Base-by-base conservation (phyloP, 2,329 filamentous ascomycete species). In the Aspergillus sp. region DNA sequence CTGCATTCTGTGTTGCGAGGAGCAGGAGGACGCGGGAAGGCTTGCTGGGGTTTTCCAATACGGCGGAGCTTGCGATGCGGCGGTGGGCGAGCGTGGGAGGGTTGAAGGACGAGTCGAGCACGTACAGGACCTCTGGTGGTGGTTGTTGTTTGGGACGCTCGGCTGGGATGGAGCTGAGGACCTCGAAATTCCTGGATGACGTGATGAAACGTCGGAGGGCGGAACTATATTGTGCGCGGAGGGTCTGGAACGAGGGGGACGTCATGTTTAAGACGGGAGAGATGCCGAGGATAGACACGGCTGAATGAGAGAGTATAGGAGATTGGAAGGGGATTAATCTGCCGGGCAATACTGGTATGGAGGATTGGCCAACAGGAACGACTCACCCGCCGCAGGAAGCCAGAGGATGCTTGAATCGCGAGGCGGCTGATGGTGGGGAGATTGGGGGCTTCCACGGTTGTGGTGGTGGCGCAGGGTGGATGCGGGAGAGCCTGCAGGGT, bases 51-150 rank as follows among this genome's bases (percentile, higher is more conserved):
- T 69, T 63, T 36, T 74, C 69, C 42, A 71, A 67, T 4, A 86
- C 58, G 2, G 83, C 82, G 14, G 79, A 79, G 25, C 73, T 75
- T 4, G 79, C 81, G 31, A 87, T 79, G 19, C 73, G 72, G 16
- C 80, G 71, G 62, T 87, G 84, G 9, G 84, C 84, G 48, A 75
- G 71, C 3, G 82, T 84, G 1, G 84, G 84, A 10, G 84, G 84
- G 57, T 87, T 87, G 77, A 86, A 87, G 20, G 82, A 85, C 0
- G 83, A 86, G 64, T 87, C 84, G 43, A 87, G 75, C 50, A 87
- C 82, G 68, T 84, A 84, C 48, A 87, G 77, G n/a, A 65, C 60
- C n/a, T 62, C 59, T 31, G 67, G 62, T 47, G 14, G 59, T 50
- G 40, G 7, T 48, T 61, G 16, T 52, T 54, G 32, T n/a, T n/a